phyloP scores from a whole-genome alignment of 345 rosid species.

The Carallia brachiata region DNA sequence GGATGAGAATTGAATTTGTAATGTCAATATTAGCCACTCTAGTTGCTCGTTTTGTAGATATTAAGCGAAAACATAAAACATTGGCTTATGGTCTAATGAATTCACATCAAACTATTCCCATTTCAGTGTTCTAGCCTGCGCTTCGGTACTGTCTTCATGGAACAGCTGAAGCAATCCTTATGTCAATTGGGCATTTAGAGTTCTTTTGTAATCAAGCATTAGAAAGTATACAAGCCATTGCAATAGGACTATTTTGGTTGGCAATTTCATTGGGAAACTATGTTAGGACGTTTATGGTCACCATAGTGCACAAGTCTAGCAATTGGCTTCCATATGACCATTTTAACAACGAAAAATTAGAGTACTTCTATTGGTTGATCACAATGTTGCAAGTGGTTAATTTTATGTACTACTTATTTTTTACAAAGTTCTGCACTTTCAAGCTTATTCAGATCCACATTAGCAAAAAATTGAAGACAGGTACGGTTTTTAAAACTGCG shows the following conservation, averaged over 20 bases:
- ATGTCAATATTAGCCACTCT: constrained; percentile 72
- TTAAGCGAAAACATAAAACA: constrained; percentile 57
- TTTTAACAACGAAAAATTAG: constrained; percentile 69
- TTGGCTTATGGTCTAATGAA: constrained; percentile 33
- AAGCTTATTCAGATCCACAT: constrained; percentile 63
- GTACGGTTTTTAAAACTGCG: too few species aligned
- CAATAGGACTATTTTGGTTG: constrained; percentile 71
- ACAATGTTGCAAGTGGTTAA: constrained; percentile 57
- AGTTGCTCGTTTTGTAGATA: constrained; percentile 68
- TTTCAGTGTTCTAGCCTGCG: constrained; percentile 71
- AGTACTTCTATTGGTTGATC: constrained; percentile 82
- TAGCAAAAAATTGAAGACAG: constrained; percentile 13
- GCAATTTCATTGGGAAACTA: constrained; percentile 70
- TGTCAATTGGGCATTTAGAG: constrained; percentile 81
- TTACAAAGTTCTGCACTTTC: constrained; percentile 64
- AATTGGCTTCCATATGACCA: constrained; percentile 83
- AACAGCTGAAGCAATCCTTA: constrained; percentile 68
- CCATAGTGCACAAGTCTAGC: constrained; percentile 58
- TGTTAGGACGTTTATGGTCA: constrained; percentile 63
- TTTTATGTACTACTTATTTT: constrained; percentile 55
- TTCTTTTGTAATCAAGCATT: constrained; percentile 86
- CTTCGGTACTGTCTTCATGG: constrained; percentile 83
- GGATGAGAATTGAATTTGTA: constrained; percentile 82
- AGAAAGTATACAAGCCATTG: constrained; percentile 83
- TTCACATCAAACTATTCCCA: constrained; percentile 44